A percentile compares a stretch with the other conserved stretches of the same genome.
Evolutionary conservation across 2,329 filamentous ascomycete genomes (phyloP).

Genomic region (Drechslerella stenobrocha): DNA sequence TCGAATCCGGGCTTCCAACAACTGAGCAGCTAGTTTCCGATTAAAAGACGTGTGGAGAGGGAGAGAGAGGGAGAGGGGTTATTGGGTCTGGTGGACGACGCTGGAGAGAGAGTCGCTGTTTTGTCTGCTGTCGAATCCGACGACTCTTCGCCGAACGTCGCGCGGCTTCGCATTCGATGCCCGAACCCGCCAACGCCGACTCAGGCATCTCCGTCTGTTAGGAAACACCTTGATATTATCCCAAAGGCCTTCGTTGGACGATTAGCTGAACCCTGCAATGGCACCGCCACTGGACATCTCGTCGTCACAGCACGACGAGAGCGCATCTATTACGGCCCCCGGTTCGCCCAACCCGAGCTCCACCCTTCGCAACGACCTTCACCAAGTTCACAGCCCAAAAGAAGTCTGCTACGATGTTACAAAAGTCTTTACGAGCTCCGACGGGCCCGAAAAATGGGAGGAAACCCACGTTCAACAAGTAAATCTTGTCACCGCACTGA

Average conservation of each 20-base stretch:
- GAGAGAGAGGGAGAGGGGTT: too few relatives aligned
- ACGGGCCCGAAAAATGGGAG: conserved; percentile 38
- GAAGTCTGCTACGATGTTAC: conserved; percentile 43
- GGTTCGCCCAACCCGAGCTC: neutral
- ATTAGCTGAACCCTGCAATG: neutral
- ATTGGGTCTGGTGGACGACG: conserved; percentile 24
- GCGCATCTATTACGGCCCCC: neutral
- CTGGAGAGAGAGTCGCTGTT: conserved; percentile 9
- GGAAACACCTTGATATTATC: conserved; percentile 3
- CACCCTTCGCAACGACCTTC: neutral
- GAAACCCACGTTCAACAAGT: conserved; percentile 44
- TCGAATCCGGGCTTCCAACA: too few relatives aligned
- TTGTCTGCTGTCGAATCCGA: neutral
- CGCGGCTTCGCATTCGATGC: conserved; percentile 40
- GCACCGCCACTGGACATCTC: neutral
- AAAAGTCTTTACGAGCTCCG: conserved; percentile 38
- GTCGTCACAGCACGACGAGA: neutral
- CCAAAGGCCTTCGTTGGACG: conserved; percentile 3
- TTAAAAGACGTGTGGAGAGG: too few relatives aligned
- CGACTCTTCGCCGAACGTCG: conserved; percentile 16
- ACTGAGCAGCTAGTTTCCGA: too few relatives aligned
- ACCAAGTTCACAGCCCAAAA: conserved; percentile 5
- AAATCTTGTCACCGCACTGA: conserved; percentile 42
- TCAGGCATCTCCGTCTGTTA: conserved; percentile 43
- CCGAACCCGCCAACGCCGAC: conserved; percentile 26